Conservation (phyloP, 352 stramenopile genomes). For the Phytophthora ohioensis region DNA sequence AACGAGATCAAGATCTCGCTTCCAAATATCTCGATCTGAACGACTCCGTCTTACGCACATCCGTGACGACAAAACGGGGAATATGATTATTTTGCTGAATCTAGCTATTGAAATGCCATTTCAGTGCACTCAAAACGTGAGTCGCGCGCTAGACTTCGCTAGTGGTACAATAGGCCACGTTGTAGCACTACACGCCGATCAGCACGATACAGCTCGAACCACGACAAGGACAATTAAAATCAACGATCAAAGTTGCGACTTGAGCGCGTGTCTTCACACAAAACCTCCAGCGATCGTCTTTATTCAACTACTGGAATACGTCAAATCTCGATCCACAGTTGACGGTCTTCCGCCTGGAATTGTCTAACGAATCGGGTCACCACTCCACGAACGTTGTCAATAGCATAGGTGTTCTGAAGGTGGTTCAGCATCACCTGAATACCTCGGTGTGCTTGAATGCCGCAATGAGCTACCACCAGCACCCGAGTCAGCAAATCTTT, state of each 20-base stretch:
- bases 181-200: not conserved
- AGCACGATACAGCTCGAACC: too few relatives aligned
- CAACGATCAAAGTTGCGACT: not conserved
- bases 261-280: not conserved
- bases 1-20: not conserved
- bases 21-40: not conserved
- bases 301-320: not conserved
- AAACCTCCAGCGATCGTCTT: not conserved
- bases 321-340: not conserved
- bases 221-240: too few relatives aligned
- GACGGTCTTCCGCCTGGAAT: not conserved
- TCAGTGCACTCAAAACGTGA: conserved; percentile 15
- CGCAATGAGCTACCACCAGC: too few relatives aligned
- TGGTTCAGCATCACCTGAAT: too few relatives aligned
- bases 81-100: conserved; percentile 3
- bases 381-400: too few relatives aligned
- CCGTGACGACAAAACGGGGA: conserved; percentile 11
- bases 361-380: not conserved
- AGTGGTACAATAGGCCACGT: conserved; percentile 4
- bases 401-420: too few relatives aligned
- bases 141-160: not conserved
- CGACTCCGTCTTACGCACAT: not conserved
- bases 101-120: conserved; percentile 2
- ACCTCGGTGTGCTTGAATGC: too few relatives aligned
- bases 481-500: too few relatives aligned